Base-by-base conservation (phyloP, 305 asterid genomes). In the Fraxinus sp. region DNA sequence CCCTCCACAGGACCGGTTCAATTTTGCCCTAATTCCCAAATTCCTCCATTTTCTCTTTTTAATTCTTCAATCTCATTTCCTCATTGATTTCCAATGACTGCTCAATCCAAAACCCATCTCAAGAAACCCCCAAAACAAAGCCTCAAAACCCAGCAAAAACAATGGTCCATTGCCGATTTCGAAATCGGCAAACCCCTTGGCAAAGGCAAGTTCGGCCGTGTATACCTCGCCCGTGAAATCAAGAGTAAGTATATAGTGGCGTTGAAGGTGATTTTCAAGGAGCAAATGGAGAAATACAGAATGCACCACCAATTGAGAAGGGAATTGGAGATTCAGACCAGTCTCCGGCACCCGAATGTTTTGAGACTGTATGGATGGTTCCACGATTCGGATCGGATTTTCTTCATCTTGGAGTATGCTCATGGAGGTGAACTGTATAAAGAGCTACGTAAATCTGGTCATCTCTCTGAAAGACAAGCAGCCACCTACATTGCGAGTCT, bases 151-250 rank as follows among this genome's bases (percentile, higher is more conserved):
- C 64, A 88, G 28, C 66, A 80, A 75, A 90, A 82, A 78, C 84
- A 87, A 7, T 93, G 93, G 93, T 91, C 97, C 0, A 84, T 96
- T 85, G 37, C 86, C 84, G 96, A 96, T 87, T 96, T 96, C 93
- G 98, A 96, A 22, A 85, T 94, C 89, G 97, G 98, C 10, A 96
- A 90, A 83, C 98, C 98, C 71, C 92, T 93, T 30, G 98, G 98
- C 75, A 93, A 86, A 80, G 98, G 97, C 68, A 93, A 94, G 86
- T 94, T 94, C 87, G 98, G 98, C 79, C 91, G 98, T 30, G 98
- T 96, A 37, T 96, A 96, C 87, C 95, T 96, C 75, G 98, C 97
- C 70, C 98, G 98, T 41, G 97, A 96, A 91, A 59, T 88, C 88
- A 87, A 94, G 97, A 90, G 89, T 43, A 88, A 93, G 86, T 91